Base-by-base conservation (phyloP, 148 eudicot species). In the Gaultheria prostrata region DNA sequence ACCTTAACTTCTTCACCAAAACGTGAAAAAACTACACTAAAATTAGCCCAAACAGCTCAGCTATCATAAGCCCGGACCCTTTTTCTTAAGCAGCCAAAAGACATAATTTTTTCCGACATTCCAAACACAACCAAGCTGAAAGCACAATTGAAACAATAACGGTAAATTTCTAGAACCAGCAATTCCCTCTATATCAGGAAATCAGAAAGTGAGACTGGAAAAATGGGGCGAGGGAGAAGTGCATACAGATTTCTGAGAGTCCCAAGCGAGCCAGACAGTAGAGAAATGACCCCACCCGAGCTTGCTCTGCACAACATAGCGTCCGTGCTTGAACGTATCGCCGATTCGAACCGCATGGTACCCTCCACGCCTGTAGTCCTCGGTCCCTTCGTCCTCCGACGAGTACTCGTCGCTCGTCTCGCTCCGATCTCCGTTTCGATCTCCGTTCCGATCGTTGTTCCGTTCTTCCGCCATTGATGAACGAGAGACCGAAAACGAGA, bases 261-360 rank as follows among this genome's bases (percentile, higher is more conserved):
- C 89, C 89, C 89, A 84, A 72, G 89, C 85, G 85, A 87, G 86
- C 89, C 89, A 87, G 83, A 87, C 85, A 59, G 89, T 87, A 56
- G 89, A 84, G 80, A 87, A 87, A 61, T 87, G 86, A 13, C 86
- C 89, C 89, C 89, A 84, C 2, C 89, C 87, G 13, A 88, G 90
- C 53, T 89, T 85, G 77, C 91, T 89, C 84, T 91, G 79, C 43
- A 82, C 84, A 2, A 82, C 72, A 56, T 82, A 82, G 28, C 30
- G 84, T 26, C 84, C 84, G 73, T n/a, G 21, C 35, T 82, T 82
- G 80, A 82, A 82, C 15, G 84, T 18, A 72, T 82, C 84, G 45
- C 84, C 80, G 28, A 75, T 6, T 1, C 84, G 80, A 24, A 82
- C 80, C 4, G 84, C 84, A 69, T 82, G 84, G 69, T 82, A 82